These are phyloP conservation scores for Metarhizium brunneum DNA, from an alignment of 2,329 filamentous ascomycete genomes.

Conservation along the genomic window DNA sequence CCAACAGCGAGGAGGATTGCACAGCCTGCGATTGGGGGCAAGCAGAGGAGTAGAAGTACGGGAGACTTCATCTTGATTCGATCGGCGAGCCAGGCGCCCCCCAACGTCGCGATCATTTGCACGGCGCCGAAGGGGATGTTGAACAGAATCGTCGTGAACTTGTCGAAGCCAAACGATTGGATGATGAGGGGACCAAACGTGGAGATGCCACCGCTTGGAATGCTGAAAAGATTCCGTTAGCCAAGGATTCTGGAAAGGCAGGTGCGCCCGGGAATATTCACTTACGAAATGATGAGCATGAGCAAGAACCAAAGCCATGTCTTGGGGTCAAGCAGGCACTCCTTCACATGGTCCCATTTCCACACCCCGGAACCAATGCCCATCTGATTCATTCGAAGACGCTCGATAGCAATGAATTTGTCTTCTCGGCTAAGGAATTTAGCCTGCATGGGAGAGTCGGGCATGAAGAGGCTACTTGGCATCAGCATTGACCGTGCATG, in stretches of 20 bases:
- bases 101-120: constrained; percentile 50
- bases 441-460: constrained; percentile 52
- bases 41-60: constrained; percentile 41
- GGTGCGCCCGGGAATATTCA: background rate
- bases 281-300: constrained; percentile 43
- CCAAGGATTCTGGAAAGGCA: background rate
- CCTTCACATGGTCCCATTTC: constrained; percentile 32
- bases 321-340: constrained; percentile 29
- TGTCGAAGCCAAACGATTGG: constrained; percentile 45
- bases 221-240: constrained; percentile 9
- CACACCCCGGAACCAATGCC: constrained; percentile 29
- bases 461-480: constrained; percentile 37
- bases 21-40: constrained; percentile 48
- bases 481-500: background rate
- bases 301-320: constrained; percentile 33
- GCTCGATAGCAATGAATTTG: constrained; percentile 48
- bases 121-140: constrained; percentile 53
- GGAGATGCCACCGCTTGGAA: constrained; percentile 48
- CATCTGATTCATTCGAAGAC: constrained; percentile 41
- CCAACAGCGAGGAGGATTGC: constrained; percentile 42
- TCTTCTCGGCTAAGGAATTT: constrained; percentile 48
- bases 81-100: constrained; percentile 45
- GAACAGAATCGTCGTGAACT: constrained; percentile 48
- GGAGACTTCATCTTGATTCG: constrained; percentile 45
- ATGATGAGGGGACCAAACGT: constrained; percentile 52